A percentile compares a stretch with the other conserved stretches of the same genome.
phyloP scores from a whole-genome alignment of 495 filamentous ascomycete genomes.

The Neurospora sp. region DNA sequence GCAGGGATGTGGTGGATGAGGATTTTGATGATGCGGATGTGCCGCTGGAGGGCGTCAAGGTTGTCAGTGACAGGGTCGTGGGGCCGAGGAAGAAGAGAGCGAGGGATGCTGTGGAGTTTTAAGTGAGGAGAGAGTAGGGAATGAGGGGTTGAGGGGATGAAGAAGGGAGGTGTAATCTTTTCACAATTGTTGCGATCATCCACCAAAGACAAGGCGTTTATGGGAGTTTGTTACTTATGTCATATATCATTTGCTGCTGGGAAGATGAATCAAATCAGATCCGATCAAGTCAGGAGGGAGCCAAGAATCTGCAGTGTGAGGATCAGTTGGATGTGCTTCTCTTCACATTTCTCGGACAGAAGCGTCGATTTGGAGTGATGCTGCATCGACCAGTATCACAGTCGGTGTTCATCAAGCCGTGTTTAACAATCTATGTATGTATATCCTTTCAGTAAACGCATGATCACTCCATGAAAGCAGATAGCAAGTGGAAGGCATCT shows the following conservation, averaged over 20 bases:
- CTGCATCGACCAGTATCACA: too few species aligned
- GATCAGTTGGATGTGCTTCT: too few species aligned
- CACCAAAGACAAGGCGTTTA: not conserved
- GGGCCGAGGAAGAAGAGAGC: constrained; percentile 11
- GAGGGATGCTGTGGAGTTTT: not conserved
- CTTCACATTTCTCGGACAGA: too few species aligned
- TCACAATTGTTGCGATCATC: not conserved
- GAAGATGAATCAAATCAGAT: not conserved
- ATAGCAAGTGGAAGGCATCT: too few species aligned
- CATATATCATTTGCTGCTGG: not conserved
- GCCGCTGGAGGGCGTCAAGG: constrained; percentile 1
- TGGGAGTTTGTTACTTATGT: not conserved
- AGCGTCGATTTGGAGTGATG: too few species aligned
- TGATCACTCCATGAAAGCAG: too few species aligned
- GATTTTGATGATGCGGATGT: constrained; percentile 4
- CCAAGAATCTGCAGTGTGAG: too few species aligned
- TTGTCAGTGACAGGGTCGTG: constrained; percentile 5
- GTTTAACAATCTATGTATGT: too few species aligned
- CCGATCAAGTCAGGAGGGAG: too few species aligned
- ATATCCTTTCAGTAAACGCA: too few species aligned
- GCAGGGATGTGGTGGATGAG: constrained; percentile 46
- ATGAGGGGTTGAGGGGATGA: not conserved
- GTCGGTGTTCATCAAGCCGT: too few species aligned
- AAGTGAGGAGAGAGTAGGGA: not conserved
- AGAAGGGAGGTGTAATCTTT: not conserved